Evolutionary conservation across 2,329 filamentous ascomycete genomes (phyloP), one percentile per base, ranked within the genome.

Genomic region (Exophiala calicioides): DNA sequence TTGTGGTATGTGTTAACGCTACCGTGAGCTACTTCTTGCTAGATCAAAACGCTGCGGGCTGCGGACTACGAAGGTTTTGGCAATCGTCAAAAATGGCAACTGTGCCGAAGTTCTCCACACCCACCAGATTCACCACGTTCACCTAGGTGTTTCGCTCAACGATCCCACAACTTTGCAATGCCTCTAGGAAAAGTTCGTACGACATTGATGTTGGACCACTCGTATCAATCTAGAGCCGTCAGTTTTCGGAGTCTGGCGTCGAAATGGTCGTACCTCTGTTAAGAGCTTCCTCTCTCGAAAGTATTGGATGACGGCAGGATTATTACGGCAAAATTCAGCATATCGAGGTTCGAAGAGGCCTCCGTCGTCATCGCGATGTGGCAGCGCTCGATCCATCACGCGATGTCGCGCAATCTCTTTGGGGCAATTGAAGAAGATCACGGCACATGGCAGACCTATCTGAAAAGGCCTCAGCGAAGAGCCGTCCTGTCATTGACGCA

Each of bases 371-470:
- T 19, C 12, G 9, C 10, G 16, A 20, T 23, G n/a, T 12, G 16
- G 19, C 5, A 12, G 18, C 32, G n/a, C 10, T 34, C 32, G 34
- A 37, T 48, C 16, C 51, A 57, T 27, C 36, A 48, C 53, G 13
- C 49, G 33, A n/a, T 45, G 39, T 24, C 47, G 53, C 4, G 46
- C 52, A 15, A 50, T 37, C 12, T 57, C 42, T 23, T 49, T 52
- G 2, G 55, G 42, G 31, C 52, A 58, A 34, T 50, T 50, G 32
- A 52, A 50, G 33, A 52, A 52, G 6, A 57, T 40, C 8, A 47
- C 55, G 19, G 57, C 19, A 12, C 10, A 13, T n/a, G 34, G 34
- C 3, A 27, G 12, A 27, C 24, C 24, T 27, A 27, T 27, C 24
- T 27, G 24, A 27, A 7, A 27, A 27, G 24, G 24, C 24, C 24